Conservation (phyloP, 2,329 filamentous ascomycete genomes). For the Colletotrichum sojae region DNA sequence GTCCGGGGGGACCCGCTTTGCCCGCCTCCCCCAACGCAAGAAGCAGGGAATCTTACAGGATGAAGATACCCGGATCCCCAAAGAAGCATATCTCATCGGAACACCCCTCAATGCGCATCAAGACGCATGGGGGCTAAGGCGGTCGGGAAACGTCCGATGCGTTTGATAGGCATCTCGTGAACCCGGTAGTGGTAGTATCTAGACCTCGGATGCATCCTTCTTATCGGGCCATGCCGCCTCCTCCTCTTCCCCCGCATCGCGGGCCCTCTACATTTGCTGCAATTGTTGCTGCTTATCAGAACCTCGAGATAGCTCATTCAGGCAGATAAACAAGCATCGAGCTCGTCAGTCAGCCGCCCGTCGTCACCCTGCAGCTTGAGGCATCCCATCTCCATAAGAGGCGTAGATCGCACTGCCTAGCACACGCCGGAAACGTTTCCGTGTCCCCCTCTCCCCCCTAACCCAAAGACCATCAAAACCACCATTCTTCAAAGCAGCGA, state of each 20-base stretch:
- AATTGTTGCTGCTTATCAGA: slow-evolving; percentile 10
- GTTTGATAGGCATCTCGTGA: slow-evolving; percentile 5
- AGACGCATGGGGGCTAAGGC: too few species aligned
- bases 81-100: slow-evolving; percentile 6
- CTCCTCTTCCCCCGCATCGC: slow-evolving; percentile 6
- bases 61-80: slow-evolving; percentile 10
- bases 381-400: background rate
- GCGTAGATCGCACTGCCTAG: background rate
- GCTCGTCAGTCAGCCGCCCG: background rate
- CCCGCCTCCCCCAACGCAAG: background rate
- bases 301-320: background rate
- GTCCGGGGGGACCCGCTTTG: background rate
- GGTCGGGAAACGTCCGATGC: too few species aligned
- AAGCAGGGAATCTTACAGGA: slow-evolving; percentile 2
- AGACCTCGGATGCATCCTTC: background rate
- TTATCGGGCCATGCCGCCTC: background rate
- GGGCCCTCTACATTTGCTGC: background rate
- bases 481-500: background rate
- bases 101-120: too few species aligned
- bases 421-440: too few species aligned
- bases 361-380: background rate
- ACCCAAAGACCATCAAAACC: background rate
- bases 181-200: background rate
- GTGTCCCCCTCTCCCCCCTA: background rate
- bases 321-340: background rate